These are phyloP conservation scores for Ceriops zippeliana DNA, from an alignment of 345 rosid genomes.

Conservation along the genomic window DNA sequence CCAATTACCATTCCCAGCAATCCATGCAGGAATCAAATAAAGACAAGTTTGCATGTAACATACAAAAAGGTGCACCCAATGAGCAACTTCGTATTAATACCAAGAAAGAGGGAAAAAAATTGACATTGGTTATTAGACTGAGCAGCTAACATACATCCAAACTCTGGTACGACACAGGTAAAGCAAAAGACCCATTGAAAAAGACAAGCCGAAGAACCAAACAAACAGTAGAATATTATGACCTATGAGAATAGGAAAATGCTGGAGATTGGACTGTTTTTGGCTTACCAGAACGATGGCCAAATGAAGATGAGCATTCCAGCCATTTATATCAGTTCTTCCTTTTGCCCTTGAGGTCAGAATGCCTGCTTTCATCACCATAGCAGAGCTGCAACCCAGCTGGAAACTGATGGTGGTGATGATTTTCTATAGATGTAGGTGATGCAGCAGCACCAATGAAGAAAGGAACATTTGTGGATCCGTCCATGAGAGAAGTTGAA, in stretches of 20 bases:
- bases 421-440: slow-evolving; percentile 52
- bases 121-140: neutral
- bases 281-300: slow-evolving; percentile 16
- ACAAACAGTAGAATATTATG: neutral
- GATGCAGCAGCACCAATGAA: slow-evolving; percentile 43
- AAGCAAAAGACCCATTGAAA: neutral
- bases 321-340: slow-evolving; percentile 39
- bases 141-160: neutral
- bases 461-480: slow-evolving; percentile 60
- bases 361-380: slow-evolving; percentile 62
- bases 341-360: slow-evolving; percentile 81
- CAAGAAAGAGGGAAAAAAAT: neutral
- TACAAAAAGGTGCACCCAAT: neutral
- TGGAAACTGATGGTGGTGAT: slow-evolving; percentile 64
- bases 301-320: slow-evolving; percentile 8
- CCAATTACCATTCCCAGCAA: neutral
- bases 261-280: neutral
- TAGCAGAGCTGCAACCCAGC: slow-evolving; percentile 73
- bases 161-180: neutral
- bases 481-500: slow-evolving; percentile 40
- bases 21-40: slow-evolving; percentile 39
- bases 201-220: neutral
- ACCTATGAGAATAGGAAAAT: neutral
- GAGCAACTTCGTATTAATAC: neutral
- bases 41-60: slow-evolving; percentile 11